A percentile compares a stretch with the other conserved stretches of the same genome.
These are phyloP conservation scores for Candolleomyces aberdarensis DNA, from an alignment of 768 basidiomycete species.

Conservation along the genomic window DNA sequence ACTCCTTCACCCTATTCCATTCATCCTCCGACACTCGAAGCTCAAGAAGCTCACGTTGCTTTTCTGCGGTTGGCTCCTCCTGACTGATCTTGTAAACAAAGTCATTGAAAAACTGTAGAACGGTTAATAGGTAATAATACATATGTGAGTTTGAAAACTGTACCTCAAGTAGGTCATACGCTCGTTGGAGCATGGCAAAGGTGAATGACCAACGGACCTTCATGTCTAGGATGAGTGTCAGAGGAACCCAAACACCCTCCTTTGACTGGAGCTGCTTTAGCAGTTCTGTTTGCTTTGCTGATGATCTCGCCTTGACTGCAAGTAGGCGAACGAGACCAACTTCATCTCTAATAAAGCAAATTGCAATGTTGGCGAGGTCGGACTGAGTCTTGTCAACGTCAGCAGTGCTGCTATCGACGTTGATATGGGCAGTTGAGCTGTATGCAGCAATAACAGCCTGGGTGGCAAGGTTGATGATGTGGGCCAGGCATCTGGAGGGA, in stretches of 20 bases:
- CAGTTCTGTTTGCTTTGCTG: constrained; percentile 19
- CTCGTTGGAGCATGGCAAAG: constrained; percentile 24
- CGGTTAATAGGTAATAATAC: not conserved
- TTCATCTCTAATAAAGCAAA: constrained; percentile 19
- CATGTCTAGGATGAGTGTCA: constrained; percentile 27
- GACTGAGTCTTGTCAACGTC: not conserved
- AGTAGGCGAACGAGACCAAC: not conserved
- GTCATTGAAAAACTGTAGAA: constrained; percentile 17
- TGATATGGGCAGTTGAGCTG: constrained; percentile 20
- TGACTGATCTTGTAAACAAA: constrained; percentile 22
- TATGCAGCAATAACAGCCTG: constrained; percentile 24
- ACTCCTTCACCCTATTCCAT: constrained; percentile 20
- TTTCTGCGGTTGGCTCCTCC: constrained; percentile 22
- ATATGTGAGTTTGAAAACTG: not conserved
- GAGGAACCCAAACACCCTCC: not conserved
- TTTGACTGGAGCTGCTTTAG: constrained; percentile 16
- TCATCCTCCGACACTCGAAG: constrained; percentile 19
- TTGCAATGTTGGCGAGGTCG: not conserved
- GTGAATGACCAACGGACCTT: constrained; percentile 30
- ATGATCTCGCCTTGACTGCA: constrained; percentile 16
- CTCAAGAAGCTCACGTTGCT: constrained; percentile 17
- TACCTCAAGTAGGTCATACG: constrained; percentile 8
- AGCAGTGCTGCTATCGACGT: constrained; percentile 9
- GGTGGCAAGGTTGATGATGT: constrained; percentile 29
- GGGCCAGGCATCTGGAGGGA: not conserved